Conservation (phyloP, 495 filamentous ascomycete species). For the Neohortaea acidophila region DNA sequence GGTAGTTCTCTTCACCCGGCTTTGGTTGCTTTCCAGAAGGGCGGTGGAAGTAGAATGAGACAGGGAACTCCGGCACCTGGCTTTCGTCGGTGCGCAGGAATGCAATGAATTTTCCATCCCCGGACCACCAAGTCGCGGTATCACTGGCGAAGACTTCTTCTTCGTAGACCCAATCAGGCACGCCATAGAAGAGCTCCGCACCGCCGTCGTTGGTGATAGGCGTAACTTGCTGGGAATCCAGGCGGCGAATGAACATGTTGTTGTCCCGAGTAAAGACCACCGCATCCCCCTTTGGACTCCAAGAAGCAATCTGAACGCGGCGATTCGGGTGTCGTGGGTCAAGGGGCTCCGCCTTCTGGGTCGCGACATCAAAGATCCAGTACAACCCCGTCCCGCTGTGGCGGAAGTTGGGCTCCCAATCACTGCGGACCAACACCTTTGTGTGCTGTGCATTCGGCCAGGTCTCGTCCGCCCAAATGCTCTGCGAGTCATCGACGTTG, state of each 20-base stretch:
- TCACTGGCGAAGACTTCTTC: conserved; percentile 79
- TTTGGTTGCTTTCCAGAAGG: conserved; percentile 62
- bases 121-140: conserved; percentile 86
- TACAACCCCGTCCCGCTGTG: conserved; percentile 74
- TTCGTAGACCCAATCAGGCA: conserved; percentile 99
- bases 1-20: conserved; percentile 72
- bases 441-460: conserved; percentile 73
- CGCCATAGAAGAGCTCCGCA: conserved; percentile 75
- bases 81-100: conserved; percentile 90
- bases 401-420: conserved; percentile 63
- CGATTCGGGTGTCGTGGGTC: conserved; percentile 51
- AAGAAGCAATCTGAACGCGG: conserved; percentile 68
- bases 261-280: conserved; percentile 76
- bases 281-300: conserved; percentile 77
- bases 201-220: conserved; percentile 81
- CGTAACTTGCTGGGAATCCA: conserved; percentile 43
- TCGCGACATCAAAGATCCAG: conserved; percentile 86
- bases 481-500: conserved; percentile 35
- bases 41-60: conserved; percentile 81
- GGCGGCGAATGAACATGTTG: conserved; percentile 67
- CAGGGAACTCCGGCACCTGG: conserved; percentile 77
- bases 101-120: conserved; percentile 72
- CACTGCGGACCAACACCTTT: conserved; percentile 65
- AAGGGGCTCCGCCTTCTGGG: conserved; percentile 62
- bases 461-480: conserved; percentile 38